A percentile compares a stretch with the other conserved stretches of the same genome.
Conservation (phyloP, 768 basidiomycete genomes). For the Lactarius tabidus region DNA sequence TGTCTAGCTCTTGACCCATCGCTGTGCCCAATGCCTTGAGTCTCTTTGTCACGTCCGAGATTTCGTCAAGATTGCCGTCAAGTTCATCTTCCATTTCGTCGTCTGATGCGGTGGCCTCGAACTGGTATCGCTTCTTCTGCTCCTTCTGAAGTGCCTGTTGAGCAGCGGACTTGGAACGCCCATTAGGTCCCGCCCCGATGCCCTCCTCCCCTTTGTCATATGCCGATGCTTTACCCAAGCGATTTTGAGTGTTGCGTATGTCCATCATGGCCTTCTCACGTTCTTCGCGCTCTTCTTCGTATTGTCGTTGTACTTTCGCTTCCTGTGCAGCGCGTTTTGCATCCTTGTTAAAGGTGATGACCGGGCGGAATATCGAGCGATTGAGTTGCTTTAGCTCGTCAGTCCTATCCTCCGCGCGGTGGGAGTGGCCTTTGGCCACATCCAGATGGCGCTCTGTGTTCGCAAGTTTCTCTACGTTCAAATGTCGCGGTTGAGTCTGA, state of each 20-base stretch:
- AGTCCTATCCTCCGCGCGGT: slow-evolving; percentile 88
- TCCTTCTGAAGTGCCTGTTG: slow-evolving; percentile 58
- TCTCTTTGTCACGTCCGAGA: slow-evolving; percentile 68
- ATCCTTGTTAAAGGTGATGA: slow-evolving; percentile 90
- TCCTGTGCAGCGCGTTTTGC: slow-evolving; percentile 85
- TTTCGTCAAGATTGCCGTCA: slow-evolving; percentile 87
- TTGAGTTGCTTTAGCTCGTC: slow-evolving; percentile 93
- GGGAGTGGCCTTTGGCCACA: slow-evolving; percentile 81
- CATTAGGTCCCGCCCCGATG: slow-evolving; percentile 37
- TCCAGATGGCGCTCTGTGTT: slow-evolving; percentile 95
- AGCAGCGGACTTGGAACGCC: slow-evolving; percentile 45
- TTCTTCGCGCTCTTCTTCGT: slow-evolving; percentile 80
- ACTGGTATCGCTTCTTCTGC: slow-evolving; percentile 81
- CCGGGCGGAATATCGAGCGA: slow-evolving; percentile 90
- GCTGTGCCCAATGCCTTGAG: slow-evolving; percentile 75
- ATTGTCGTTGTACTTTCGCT: slow-evolving; percentile 75
- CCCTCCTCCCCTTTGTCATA: slow-evolving; percentile 54
- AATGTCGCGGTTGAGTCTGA: slow-evolving; percentile 6
- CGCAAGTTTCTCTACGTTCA: slow-evolving; percentile 70
- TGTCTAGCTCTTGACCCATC: slow-evolving; percentile 85
- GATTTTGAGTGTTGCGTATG: slow-evolving; percentile 81
- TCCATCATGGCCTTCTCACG: slow-evolving; percentile 84
- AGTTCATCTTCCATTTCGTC: slow-evolving; percentile 94
- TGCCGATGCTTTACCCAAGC: slow-evolving; percentile 69
- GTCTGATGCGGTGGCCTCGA: slow-evolving; percentile 85